Base-by-base conservation (phyloP, 257 asterid species). In the Lithospermum erythrorhizon region DNA sequence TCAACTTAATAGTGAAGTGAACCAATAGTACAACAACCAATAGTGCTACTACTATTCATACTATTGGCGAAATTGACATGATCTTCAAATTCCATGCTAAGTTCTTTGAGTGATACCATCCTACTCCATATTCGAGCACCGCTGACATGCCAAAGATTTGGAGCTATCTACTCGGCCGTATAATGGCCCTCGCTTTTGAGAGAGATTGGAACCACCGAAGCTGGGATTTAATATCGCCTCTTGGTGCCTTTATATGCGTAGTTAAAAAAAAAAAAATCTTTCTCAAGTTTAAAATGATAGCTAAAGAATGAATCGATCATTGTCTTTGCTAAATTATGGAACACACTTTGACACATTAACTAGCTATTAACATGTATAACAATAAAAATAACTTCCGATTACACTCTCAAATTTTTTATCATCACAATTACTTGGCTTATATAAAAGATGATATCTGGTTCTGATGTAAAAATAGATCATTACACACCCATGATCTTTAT, bases 141-240 rank as follows among this genome's bases (percentile, higher is more conserved):
- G 90, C 87, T 87, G 76, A 80, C 82, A 73, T 66, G 74, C 1
- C n/a, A n/a, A n/a, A 1, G 67, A 2, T 78, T 78, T 80, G 94
- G 78, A 1, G 63, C 87, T 23, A 27, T 73, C 30, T 90, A 71
- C 53, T 65, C 77, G 6, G 61, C 55, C 3, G 22, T 53, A 0
- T 82, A 25, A n/a, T n/a, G 30, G 95, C 86, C 0, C 20, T 87
- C 13, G 82, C 77, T 53, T 53, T 57, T 0, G 82, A 80, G 65
- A 71, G 77, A 65, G 84, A 82, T 30, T 73, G 86, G 94, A 72
- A 37, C 57, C 70, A 78, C 10, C 84, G 95, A 68, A 17, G 6
- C 8, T 84, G 61, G 87, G 84, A 7, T 80, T 81, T 86, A 62
- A 87, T 62, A 71, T 87, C 61, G 84, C 6, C 84, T 87, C 23